These are phyloP conservation scores for Penicillium sp. DNA, from an alignment of 2,329 filamentous ascomycete genomes.

Conservation along the genomic window DNA sequence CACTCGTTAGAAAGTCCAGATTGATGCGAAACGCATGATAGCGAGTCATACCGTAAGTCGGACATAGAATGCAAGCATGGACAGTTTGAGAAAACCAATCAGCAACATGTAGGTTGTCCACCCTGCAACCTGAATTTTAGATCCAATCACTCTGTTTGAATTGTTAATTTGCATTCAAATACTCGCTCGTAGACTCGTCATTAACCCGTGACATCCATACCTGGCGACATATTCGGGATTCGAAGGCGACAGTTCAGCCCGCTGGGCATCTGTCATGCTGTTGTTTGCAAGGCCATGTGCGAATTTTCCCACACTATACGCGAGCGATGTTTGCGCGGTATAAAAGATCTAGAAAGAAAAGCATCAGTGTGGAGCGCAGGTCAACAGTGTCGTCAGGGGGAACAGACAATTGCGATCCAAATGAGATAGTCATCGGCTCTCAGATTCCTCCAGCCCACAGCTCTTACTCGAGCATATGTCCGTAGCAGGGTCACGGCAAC, in stretches of 20 bases:
- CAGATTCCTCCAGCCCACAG: conserved; percentile 27
- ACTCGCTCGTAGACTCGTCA: not conserved
- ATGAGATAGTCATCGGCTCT: conserved; percentile 57
- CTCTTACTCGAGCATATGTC: conserved; percentile 37
- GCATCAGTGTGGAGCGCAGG: conserved; percentile 9
- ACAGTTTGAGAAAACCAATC: conserved; percentile 54
- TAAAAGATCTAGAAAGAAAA: conserved; percentile 47
- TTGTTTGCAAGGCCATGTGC: conserved; percentile 57
- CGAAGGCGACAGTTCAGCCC: conserved; percentile 44
- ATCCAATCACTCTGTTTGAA: conserved; percentile 48
- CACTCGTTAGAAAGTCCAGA: not conserved
- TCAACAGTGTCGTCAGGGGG: too few species aligned
- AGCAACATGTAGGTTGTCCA: conserved; percentile 55
- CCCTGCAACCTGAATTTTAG: conserved; percentile 54
- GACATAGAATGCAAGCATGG: conserved; percentile 57
- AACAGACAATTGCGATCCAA: conserved; percentile 51
- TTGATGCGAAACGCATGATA: not conserved
- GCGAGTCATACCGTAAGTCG: conserved; percentile 46
- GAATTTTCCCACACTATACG: conserved; percentile 49
- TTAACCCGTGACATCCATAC: conserved; percentile 16
- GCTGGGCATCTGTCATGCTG: conserved; percentile 53
- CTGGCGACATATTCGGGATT: conserved; percentile 47
- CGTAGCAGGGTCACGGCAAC: conserved; percentile 35
- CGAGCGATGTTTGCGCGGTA: conserved; percentile 48
- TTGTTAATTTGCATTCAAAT: not conserved